Percentiles rank a stretch among this genome's conserved stretches.
These are phyloP conservation scores for Rutstroemia sp. DNA, from an alignment of 2,329 filamentous ascomycete genomes.

Conservation along the genomic window DNA sequence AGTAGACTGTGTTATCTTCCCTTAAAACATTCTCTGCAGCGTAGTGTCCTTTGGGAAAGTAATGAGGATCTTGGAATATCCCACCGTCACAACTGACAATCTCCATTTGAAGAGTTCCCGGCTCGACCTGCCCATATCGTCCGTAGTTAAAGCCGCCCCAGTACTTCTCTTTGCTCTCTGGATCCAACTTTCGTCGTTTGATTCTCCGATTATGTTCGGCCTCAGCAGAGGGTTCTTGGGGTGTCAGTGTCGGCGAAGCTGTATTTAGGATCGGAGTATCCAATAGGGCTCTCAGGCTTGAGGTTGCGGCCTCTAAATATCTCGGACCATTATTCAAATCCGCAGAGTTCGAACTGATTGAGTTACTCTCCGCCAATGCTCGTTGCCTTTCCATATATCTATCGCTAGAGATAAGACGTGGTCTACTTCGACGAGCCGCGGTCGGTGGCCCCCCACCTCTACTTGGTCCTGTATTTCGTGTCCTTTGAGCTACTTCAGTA, in stretches of 20 bases:
- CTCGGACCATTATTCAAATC: conserved; percentile 22
- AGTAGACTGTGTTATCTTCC: conserved; percentile 80
- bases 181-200: conserved; percentile 66
- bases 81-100: conserved; percentile 86
- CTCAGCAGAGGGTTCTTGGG: conserved; percentile 22
- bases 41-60: conserved; percentile 37
- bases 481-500: neutral
- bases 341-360: conserved; percentile 12
- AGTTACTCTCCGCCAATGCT: conserved; percentile 3
- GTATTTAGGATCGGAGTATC: conserved; percentile 22
- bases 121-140: conserved; percentile 77
- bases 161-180: conserved; percentile 42
- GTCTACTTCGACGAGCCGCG: conserved; percentile 17
- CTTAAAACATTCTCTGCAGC: conserved; percentile 75
- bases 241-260: conserved; percentile 16
- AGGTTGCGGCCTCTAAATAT: conserved; percentile 23
- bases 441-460: conserved; percentile 1
- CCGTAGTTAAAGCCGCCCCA: conserved; percentile 69
- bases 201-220: conserved; percentile 43
- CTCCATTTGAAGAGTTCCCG: conserved; percentile 76
- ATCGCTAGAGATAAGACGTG: conserved; percentile 22
- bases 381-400: conserved; percentile 27
- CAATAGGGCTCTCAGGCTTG: conserved; percentile 18
- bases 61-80: conserved; percentile 51
- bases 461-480: conserved; percentile 11